A percentile compares a stretch with the other conserved stretches of the same genome.
Evolutionary conservation across 2,329 filamentous ascomycete species (phyloP).

Genomic region (Penicillium sp.): DNA sequence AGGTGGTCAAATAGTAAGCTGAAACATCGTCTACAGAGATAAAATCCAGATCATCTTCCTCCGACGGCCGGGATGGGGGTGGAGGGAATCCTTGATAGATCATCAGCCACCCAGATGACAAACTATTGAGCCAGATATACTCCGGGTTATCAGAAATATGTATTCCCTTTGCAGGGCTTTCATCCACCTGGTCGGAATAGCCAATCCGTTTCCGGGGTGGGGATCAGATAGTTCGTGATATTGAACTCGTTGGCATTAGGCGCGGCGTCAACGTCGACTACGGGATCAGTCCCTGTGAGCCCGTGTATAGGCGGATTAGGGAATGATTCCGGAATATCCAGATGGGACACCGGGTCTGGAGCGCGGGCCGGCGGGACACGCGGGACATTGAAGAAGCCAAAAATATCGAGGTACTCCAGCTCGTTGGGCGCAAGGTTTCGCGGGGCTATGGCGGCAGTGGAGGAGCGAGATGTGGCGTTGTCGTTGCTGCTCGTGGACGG

Average conservation of each 20-base stretch:
- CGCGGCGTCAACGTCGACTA: slow-evolving; percentile 19
- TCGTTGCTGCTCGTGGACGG: slow-evolving; percentile 35
- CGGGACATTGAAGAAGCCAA: slow-evolving; percentile 92
- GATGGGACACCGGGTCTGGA: slow-evolving; percentile 23
- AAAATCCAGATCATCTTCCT: no score
- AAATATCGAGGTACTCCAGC: slow-evolving; percentile 86
- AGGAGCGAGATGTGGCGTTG: slow-evolving; percentile 5
- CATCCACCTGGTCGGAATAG: slow-evolving; percentile 34
- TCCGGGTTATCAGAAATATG: no score
- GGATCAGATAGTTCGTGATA: slow-evolving; percentile 47
- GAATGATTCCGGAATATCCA: slow-evolving; percentile 28
- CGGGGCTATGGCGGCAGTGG: slow-evolving; percentile 47
- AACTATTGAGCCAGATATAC: no score
- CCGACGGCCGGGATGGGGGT: no score
- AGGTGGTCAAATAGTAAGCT: no score
- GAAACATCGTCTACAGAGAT: no score
- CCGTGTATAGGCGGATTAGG: slow-evolving; percentile 39
- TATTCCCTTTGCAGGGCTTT: background rate
- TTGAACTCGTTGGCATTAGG: slow-evolving; percentile 41
- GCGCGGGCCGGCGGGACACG: slow-evolving; percentile 55
- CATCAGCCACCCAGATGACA: no score
- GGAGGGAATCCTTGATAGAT: no score
- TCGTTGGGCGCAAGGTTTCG: slow-evolving; percentile 73
- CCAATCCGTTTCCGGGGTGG: slow-evolving; percentile 49
- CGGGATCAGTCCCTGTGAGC: slow-evolving; percentile 24